phyloP scores from a whole-genome alignment of 108 stramenopile species.

The Nitzschia palea region DNA sequence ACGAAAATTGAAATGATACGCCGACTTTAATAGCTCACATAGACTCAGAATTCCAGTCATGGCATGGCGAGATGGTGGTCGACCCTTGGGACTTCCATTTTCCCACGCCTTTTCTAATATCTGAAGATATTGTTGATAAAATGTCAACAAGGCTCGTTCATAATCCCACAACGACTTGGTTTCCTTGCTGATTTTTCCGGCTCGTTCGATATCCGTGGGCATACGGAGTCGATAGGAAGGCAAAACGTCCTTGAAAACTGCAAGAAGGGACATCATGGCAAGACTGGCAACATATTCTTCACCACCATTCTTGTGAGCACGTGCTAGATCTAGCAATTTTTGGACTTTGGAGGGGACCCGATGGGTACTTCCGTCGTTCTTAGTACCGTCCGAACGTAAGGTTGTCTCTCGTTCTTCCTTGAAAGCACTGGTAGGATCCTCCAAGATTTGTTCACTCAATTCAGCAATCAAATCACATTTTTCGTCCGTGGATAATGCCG shows the following conservation, averaged over 20 bases:
- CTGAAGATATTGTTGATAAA: slow-evolving; percentile 84
- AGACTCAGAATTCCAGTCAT: slow-evolving; percentile 69
- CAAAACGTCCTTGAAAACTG: slow-evolving; percentile 90
- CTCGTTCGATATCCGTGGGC: slow-evolving; percentile 79
- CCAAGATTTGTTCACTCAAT: slow-evolving; percentile 71
- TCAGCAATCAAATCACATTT: slow-evolving; percentile 75
- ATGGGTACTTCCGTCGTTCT: slow-evolving; percentile 5
- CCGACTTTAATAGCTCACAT: slow-evolving; percentile 72
- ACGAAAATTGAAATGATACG: slow-evolving; percentile 88
- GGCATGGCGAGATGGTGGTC: slow-evolving; percentile 56
- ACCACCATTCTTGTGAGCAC: slow-evolving; percentile 51
- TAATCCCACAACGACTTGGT: slow-evolving; percentile 77
- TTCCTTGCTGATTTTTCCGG: slow-evolving; percentile 85
- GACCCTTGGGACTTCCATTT: slow-evolving; percentile 33
- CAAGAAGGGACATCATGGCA: slow-evolving; percentile 81
- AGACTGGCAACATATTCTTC: slow-evolving; percentile 72
- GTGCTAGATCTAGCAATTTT: slow-evolving; percentile 52
- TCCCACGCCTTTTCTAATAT: slow-evolving; percentile 73
- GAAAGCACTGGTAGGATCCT: slow-evolving; percentile 70
- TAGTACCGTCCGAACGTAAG: neutral
- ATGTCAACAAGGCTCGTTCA: slow-evolving; percentile 70
- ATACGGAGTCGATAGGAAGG: slow-evolving; percentile 90
- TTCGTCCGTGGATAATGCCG: slow-evolving; percentile 30
- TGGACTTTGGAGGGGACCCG: slow-evolving; percentile 57
- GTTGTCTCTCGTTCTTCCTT: slow-evolving; percentile 17